Percentiles rank a stretch among this genome's conserved stretches.
Conservation (phyloP, 345 rosid species). For the Punica granatum region DNA sequence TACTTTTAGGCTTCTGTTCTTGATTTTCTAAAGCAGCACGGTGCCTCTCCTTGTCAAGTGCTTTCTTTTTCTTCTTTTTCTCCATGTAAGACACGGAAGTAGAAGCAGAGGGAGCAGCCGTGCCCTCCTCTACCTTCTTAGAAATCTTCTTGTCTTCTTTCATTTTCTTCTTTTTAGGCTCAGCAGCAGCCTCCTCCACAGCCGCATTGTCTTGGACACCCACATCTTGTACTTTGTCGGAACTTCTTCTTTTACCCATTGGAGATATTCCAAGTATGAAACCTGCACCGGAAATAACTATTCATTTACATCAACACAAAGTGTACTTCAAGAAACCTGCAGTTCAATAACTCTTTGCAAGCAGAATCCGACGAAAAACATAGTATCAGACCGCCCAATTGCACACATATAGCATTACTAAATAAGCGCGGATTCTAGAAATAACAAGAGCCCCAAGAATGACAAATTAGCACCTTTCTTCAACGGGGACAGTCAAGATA, state of each 20-base stretch:
- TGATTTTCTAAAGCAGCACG: slow-evolving; percentile 20
- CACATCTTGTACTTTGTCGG: slow-evolving; percentile 5
- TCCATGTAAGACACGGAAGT: slow-evolving; percentile 61
- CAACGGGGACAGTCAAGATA: not conserved
- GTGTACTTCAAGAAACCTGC: not conserved
- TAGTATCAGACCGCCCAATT: too few species aligned
- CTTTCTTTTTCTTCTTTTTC: slow-evolving; percentile 69
- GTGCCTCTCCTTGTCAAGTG: slow-evolving; percentile 62
- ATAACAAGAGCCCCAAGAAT: not conserved
- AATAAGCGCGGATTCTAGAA: too few species aligned
- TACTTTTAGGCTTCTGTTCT: slow-evolving; percentile 18
- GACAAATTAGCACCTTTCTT: not conserved
- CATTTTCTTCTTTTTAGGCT: not conserved
- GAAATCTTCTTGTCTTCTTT: slow-evolving; percentile 33
- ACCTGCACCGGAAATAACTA: not conserved
- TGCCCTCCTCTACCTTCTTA: slow-evolving; percentile 12
- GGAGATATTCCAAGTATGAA: not conserved
- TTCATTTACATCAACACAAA: not conserved
- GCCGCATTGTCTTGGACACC: not conserved
- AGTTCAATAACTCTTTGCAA: not conserved
- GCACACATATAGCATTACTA: too few species aligned
- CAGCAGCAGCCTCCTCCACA: not conserved
- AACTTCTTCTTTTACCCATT: slow-evolving; percentile 6
- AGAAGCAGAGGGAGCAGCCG: slow-evolving; percentile 12
- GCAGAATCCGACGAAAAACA: not conserved